phyloP scores from a whole-genome alignment of 345 rosid genomes.

The Kernera saxatilis region DNA sequence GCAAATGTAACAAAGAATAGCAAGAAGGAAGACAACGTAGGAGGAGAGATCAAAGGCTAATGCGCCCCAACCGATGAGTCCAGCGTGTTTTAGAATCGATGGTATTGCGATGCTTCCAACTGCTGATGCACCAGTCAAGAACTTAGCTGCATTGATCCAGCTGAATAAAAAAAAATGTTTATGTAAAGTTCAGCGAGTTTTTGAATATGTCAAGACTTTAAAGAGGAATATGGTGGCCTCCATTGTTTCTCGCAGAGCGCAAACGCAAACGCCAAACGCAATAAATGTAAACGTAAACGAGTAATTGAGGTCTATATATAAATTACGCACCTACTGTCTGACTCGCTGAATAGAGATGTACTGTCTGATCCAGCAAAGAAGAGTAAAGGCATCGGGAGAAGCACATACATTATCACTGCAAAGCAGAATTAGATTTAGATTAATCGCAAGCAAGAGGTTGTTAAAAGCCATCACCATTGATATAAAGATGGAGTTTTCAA shows the following conservation, averaged over 20 bases:
- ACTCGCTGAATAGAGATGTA: conserved; percentile 54
- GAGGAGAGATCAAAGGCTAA: conserved; percentile 79
- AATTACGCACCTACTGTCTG: conserved; percentile 46
- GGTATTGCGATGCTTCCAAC: conserved; percentile 96
- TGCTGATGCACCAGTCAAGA: conserved; percentile 85
- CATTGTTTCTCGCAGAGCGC: too few species aligned
- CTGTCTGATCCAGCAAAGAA: conserved; percentile 79
- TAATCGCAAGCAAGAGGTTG: not conserved
- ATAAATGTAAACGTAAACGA: not conserved
- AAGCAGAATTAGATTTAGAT: not conserved
- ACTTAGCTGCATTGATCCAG: conserved; percentile 93
- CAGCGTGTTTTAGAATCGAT: conserved; percentile 79
- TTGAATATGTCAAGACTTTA: not conserved
- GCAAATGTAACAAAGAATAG: conserved; percentile 68
- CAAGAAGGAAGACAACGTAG: conserved; percentile 56
- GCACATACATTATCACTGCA: conserved; percentile 88
- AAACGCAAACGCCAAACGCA: not conserved
- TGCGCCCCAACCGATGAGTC: conserved; percentile 95
- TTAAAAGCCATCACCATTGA: not conserved
- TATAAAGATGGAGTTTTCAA: not conserved
- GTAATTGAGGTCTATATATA: not conserved
- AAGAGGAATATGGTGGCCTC: not conserved
- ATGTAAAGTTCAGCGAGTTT: not conserved
- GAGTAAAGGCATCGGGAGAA: conserved; percentile 90
- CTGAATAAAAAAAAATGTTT: conserved; percentile 25